Conservation (phyloP, 2,329 filamentous ascomycete genomes). For the Beauveria pseudobassiana region DNA sequence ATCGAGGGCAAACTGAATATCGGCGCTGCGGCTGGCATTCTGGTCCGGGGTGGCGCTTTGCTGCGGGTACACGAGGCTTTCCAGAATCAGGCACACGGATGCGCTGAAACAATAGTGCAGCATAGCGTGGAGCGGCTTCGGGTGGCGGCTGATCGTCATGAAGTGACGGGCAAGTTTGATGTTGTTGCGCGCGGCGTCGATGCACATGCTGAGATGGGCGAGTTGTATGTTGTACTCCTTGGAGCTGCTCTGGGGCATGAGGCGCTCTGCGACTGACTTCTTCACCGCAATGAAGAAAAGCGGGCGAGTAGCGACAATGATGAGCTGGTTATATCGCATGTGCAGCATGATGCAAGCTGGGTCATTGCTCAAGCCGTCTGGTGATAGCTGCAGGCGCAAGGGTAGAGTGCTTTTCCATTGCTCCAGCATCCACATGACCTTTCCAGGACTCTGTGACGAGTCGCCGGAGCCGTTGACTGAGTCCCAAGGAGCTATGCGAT, state of each 20-base stretch:
- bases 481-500: conserved; percentile 29
- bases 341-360: conserved; percentile 38
- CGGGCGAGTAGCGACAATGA: conserved; percentile 41
- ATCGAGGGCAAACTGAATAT: conserved; percentile 33
- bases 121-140: conserved; percentile 35
- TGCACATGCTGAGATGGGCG: conserved; percentile 11
- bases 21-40: conserved; percentile 20
- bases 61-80: conserved; percentile 33
- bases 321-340: conserved; percentile 42
- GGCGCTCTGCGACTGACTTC: conserved; percentile 35
- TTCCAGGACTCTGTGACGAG: conserved; percentile 28
- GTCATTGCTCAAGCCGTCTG: conserved; percentile 29
- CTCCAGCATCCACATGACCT: conserved; percentile 33
- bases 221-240: conserved; percentile 17
- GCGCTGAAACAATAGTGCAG: conserved; percentile 45
- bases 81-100: conserved; percentile 39
- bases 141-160: conserved; percentile 26
- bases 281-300: conserved; percentile 41
- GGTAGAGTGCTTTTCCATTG: conserved; percentile 34
- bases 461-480: conserved; percentile 15
- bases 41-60: conserved; percentile 14
- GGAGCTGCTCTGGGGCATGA: conserved; percentile 23
- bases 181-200: conserved; percentile 32
- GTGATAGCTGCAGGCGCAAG: conserved; percentile 28
- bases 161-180: conserved; percentile 36